Conservation (phyloP, 192 early-diverging fungal genomes). For the Rhizophagus prolifer region DNA sequence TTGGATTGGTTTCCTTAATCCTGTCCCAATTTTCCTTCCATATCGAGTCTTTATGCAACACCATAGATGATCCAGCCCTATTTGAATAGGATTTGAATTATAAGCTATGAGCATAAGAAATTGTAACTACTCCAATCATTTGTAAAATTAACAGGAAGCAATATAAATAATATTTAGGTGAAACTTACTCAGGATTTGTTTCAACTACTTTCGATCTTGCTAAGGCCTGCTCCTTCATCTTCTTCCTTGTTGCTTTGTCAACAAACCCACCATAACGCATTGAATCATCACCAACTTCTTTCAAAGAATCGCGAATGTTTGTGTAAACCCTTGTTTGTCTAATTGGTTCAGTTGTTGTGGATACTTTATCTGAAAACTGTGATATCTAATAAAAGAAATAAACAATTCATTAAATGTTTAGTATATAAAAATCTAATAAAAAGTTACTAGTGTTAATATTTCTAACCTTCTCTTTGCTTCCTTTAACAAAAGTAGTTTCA, state of each 20-base stretch:
- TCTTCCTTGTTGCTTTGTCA: slow-evolving; percentile 72
- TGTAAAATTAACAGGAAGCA: not conserved
- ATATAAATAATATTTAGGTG: not conserved
- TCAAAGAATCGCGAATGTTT: slow-evolving; percentile 61
- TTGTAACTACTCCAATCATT: not conserved
- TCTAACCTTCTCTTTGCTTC: slow-evolving; percentile 64
- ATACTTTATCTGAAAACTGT: slow-evolving; percentile 62
- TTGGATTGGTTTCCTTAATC: slow-evolving; percentile 84
- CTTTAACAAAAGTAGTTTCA: slow-evolving; percentile 78
- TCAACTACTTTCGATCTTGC: slow-evolving; percentile 13
- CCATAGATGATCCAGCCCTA: slow-evolving; percentile 73
- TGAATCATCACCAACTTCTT: slow-evolving; percentile 67
- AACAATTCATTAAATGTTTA: not conserved
- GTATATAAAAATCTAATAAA: not conserved
- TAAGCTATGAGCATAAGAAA: not conserved
- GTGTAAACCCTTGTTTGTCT: slow-evolving; percentile 65
- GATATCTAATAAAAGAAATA: slow-evolving; percentile 43
- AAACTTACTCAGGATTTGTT: slow-evolving; percentile 40
- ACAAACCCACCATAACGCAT: slow-evolving; percentile 73
- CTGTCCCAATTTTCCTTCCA: slow-evolving; percentile 90
- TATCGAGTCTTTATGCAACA: slow-evolving; percentile 82
- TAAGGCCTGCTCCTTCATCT: slow-evolving; percentile 48
- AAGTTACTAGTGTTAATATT: not conserved
- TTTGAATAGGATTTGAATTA: slow-evolving; percentile 6
- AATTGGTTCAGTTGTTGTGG: slow-evolving; percentile 65